Conservation (phyloP, 345 rosid genomes). For the Sisymbrium irio region DNA sequence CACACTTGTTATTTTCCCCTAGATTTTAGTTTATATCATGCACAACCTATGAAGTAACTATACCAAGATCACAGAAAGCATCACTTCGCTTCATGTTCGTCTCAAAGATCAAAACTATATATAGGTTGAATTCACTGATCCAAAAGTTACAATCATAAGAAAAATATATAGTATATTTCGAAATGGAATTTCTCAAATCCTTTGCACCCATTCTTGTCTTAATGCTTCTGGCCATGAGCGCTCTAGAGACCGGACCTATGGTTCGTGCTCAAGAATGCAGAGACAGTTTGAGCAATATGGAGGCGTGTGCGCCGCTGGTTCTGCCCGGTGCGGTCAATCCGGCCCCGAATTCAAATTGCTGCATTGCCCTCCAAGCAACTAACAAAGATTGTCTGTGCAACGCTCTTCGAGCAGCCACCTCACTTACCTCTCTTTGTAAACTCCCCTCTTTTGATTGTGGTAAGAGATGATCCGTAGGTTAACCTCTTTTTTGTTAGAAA, state of each 20-base stretch:
- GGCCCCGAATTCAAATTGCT: slow-evolving; percentile 21
- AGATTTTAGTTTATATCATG: slow-evolving; percentile 13
- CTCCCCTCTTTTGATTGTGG: slow-evolving; percentile 35
- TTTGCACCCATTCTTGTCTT: slow-evolving; percentile 9
- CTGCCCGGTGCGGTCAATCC: slow-evolving; percentile 29
- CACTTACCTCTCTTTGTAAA: slow-evolving; percentile 31
- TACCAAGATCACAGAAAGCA: slow-evolving; percentile 23
- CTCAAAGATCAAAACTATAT: slow-evolving; percentile 21
- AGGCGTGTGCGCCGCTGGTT: slow-evolving; percentile 30
- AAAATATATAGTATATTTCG: not conserved
- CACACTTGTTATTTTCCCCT: slow-evolving; percentile 7
- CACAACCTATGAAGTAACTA: slow-evolving; percentile 28
- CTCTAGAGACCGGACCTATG: slow-evolving; percentile 2
- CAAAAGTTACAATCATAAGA: not conserved
- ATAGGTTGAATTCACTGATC: slow-evolving; percentile 9
- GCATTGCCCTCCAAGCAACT: slow-evolving; percentile 28
- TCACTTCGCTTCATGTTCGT: slow-evolving; percentile 9
- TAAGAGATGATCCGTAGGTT: not conserved
- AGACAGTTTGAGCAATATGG: slow-evolving; percentile 12
- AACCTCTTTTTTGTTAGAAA: not conserved
- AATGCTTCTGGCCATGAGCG: slow-evolving; percentile 10
- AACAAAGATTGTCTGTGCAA: slow-evolving; percentile 31
- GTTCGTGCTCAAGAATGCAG: slow-evolving; percentile 25
- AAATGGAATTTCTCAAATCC: slow-evolving; percentile 23
- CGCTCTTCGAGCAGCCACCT: slow-evolving; percentile 33